phyloP scores from a whole-genome alignment of 176 grass and related monocot species.

The Avena atlantica region DNA sequence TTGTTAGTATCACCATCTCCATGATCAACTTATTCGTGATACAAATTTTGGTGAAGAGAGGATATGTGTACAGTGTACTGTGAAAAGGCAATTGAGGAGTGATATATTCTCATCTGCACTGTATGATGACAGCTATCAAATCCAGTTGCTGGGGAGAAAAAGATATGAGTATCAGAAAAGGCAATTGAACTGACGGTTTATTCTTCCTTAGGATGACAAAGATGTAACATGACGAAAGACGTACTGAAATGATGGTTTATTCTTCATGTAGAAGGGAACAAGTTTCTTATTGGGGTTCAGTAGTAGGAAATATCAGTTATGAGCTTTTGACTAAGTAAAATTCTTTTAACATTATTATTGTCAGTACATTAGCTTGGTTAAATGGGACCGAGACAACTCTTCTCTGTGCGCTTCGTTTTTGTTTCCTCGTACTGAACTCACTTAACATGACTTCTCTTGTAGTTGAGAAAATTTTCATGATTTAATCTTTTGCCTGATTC shows the following conservation, averaged over 20 bases:
- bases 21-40: not conserved
- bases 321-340: not conserved
- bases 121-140: not conserved
- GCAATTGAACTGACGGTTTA: not conserved
- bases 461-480: not conserved
- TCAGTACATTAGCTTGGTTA: not conserved
- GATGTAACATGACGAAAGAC: not conserved
- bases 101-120: constrained; percentile 14
- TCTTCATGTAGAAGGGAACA: not conserved
- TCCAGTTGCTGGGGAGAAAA: not conserved
- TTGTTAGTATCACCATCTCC: not conserved
- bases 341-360: not conserved
- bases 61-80: not conserved
- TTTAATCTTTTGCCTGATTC: constrained; percentile 1
- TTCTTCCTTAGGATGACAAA: constrained; percentile 4
- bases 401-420: not conserved
- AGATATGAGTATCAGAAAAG: not conserved
- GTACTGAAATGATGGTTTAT: constrained; percentile 20
- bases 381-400: constrained; percentile 12
- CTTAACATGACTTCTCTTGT: not conserved
- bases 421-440: not conserved
- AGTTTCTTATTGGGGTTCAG: not conserved
- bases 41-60: constrained; percentile 1
- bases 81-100: not conserved
- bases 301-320: not conserved